Percentiles rank a stretch among this genome's conserved stretches.
Conservation (phyloP, 2,329 filamentous ascomycete species). For the Scedosporium boydii region DNA sequence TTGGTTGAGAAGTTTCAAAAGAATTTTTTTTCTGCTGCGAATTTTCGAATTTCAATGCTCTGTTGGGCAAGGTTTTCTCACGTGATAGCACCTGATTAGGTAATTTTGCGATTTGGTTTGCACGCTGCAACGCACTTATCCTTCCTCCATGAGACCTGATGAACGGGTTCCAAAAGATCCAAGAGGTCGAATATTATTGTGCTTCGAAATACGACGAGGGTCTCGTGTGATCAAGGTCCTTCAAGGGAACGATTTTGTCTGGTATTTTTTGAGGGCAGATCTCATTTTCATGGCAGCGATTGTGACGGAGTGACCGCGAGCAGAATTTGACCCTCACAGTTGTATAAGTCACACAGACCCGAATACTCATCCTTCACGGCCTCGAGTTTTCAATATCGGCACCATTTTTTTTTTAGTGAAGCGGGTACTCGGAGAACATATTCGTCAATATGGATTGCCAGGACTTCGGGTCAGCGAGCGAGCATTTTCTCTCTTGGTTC, state of each 20-base stretch:
- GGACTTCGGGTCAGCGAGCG: conserved; percentile 33
- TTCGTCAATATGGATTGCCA: background rate
- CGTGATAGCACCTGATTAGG: background rate
- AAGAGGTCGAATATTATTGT: no score
- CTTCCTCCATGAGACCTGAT: no score
- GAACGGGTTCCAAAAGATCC: no score
- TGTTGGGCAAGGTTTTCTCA: background rate
- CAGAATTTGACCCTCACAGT: background rate
- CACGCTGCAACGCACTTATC: no score
- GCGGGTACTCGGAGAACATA: background rate
- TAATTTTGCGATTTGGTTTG: background rate
- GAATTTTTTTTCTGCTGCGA: background rate
- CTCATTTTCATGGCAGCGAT: no score
- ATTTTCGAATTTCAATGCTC: background rate
- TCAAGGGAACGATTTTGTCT: no score
- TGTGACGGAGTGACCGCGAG: no score
- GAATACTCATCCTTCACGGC: background rate
- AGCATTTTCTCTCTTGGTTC: conserved; percentile 45
- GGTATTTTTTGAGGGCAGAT: no score
- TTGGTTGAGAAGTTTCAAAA: background rate
- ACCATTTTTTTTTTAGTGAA: background rate
- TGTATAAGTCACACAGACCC: background rate
- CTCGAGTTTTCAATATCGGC: background rate
- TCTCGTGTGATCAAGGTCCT: no score
- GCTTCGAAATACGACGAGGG: no score